Percentiles rank a stretch among this genome's conserved stretches.
These are phyloP conservation scores for Acaromyces ingoldii DNA, from an alignment of 1,284 basidiomycete genomes.

Conservation along the genomic window DNA sequence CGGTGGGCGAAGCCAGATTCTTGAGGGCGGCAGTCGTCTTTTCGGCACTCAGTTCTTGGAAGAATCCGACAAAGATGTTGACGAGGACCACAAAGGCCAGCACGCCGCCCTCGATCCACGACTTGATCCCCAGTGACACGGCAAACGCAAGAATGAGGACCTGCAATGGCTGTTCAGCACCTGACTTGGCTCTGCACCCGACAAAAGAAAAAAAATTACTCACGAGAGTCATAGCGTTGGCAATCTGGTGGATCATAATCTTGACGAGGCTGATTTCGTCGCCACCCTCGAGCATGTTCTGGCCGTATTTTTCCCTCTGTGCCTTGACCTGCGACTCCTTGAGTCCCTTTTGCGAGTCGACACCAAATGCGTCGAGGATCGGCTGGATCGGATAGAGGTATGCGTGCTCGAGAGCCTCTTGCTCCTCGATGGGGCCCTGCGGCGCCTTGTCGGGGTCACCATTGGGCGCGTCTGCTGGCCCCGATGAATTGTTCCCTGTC, in stretches of 20 bases:
- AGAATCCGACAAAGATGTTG: constrained; percentile 56
- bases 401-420: constrained; percentile 13
- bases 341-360: constrained; percentile 13
- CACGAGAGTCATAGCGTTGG: constrained; percentile 49
- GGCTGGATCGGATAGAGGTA: constrained; percentile 12
- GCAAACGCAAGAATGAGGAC: constrained; percentile 60
- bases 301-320: constrained; percentile 26
- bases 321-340: constrained; percentile 7
- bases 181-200: no score
- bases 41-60: constrained; percentile 60
- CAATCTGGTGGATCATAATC: constrained; percentile 44
- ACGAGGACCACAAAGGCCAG: constrained; percentile 63
- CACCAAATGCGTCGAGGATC: constrained; percentile 12
- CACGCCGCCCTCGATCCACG: constrained; percentile 65
- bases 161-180: no score
- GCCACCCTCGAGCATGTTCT: constrained; percentile 43
- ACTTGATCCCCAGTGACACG: constrained; percentile 59
- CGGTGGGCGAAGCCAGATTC: constrained; percentile 62
- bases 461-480: neutral
- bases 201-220: constrained; percentile 1
- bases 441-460: constrained; percentile 5
- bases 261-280: constrained; percentile 36
- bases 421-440: constrained; percentile 6
- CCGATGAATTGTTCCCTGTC: neutral
- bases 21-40: constrained; percentile 62